Evolutionary conservation across 1,139 yeast genomes (phyloP).

Genomic region (Candida tetrigidarum): DNA sequence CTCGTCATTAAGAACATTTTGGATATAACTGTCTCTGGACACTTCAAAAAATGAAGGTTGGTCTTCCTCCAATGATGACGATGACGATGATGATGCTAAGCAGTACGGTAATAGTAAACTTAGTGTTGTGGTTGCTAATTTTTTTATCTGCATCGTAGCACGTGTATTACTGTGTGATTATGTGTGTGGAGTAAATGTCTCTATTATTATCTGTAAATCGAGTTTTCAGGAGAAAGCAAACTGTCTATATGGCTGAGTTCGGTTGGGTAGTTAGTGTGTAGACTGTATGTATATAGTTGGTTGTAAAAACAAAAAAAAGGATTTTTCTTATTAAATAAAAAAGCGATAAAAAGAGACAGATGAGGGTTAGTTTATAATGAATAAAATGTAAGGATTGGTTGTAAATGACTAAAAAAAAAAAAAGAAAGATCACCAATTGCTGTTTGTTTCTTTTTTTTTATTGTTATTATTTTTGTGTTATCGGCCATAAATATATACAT

Average conservation of each 20-base stretch:
- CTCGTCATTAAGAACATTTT: slow-evolving; percentile 15
- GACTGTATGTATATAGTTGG: background rate
- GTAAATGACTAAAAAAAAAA: background rate
- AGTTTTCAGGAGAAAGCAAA: too few relatives aligned
- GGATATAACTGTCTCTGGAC: slow-evolving; percentile 13
- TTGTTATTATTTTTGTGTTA: background rate
- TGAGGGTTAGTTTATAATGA: background rate
- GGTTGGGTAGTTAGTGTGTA: too few relatives aligned
- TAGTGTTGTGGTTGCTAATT: slow-evolving; percentile 4
- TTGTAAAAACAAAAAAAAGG: too few relatives aligned
- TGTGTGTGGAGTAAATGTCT: background rate
- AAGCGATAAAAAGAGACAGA: background rate
- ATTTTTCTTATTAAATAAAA: background rate
- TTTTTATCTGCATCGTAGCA: slow-evolving; percentile 3
- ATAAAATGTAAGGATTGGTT: background rate
- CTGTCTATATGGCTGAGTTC: too few relatives aligned
- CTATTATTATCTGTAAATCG: background rate
- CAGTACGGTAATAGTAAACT: slow-evolving; percentile 5
- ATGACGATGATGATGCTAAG: background rate
- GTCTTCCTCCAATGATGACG: too few relatives aligned
- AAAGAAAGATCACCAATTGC: slow-evolving; percentile 2
- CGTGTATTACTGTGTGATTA: background rate
- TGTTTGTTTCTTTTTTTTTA: background rate
- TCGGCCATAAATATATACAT: background rate
- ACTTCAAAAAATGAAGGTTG: slow-evolving; percentile 14